Evolutionary conservation across 1,139 yeast genomes (phyloP).

Genomic region (Geotrichum armillariae): DNA sequence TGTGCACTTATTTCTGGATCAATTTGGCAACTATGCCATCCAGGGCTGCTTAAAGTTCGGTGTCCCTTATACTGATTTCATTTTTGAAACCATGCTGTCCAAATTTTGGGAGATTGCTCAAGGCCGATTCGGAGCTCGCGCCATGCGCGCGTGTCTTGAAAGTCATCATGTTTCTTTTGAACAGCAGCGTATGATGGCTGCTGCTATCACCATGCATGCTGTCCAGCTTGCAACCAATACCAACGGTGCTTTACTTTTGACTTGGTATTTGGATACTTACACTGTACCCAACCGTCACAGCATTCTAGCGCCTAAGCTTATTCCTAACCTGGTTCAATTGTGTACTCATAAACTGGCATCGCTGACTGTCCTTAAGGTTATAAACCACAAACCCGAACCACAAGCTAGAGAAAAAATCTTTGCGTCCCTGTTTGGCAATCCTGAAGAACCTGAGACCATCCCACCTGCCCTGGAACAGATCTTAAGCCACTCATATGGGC

Average conservation of each 20-base stretch:
- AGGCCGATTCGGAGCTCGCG: conserved; percentile 93
- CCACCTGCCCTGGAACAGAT: conserved; percentile 50
- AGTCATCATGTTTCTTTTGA: conserved; percentile 63
- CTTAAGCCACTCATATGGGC: conserved; percentile 68
- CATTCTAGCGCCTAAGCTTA: conserved; percentile 56
- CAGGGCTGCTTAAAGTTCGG: conserved; percentile 94
- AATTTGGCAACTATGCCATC: conserved; percentile 93
- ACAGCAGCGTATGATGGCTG: conserved; percentile 72
- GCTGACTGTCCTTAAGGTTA: conserved; percentile 74
- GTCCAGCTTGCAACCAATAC: conserved; percentile 79
- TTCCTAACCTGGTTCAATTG: conserved; percentile 61
- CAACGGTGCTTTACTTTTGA: conserved; percentile 84
- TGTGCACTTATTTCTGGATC: conserved; percentile 86
- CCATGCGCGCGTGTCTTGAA: conserved; percentile 90
- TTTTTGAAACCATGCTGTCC: conserved; percentile 78
- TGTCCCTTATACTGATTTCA: conserved; percentile 83
- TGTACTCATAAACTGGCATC: conserved; percentile 88
- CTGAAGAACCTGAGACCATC: conserved; percentile 29
- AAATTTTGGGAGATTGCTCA: conserved; percentile 81
- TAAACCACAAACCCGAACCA: conserved; percentile 64
- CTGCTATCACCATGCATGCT: conserved; percentile 74
- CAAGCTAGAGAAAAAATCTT: conserved; percentile 64
- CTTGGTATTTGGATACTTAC: conserved; percentile 95
- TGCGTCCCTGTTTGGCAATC: conserved; percentile 53
- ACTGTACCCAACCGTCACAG: conserved; percentile 58